These are phyloP conservation scores for Trypanosoma lewisi DNA, from an alignment of 208 protist species.

Conservation along the genomic window DNA sequence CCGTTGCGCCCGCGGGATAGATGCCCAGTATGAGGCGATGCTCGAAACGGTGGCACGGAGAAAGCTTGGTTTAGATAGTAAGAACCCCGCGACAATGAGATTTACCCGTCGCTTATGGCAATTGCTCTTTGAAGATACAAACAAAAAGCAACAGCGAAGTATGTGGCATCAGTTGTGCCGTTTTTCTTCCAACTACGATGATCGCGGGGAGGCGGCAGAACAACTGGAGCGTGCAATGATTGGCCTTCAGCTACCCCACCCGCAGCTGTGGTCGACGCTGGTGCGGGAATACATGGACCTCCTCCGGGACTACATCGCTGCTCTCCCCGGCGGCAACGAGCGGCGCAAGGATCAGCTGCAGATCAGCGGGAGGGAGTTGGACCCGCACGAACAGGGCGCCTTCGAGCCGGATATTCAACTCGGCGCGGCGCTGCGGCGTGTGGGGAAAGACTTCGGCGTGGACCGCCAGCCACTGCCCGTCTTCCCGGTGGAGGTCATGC, in stretches of 20 bases:
- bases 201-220: slow-evolving; percentile 4
- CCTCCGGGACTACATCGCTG: slow-evolving; percentile 30
- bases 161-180: slow-evolving; percentile 66
- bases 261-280: slow-evolving; percentile 16
- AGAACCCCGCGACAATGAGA: slow-evolving; percentile 26
- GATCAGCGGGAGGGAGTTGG: slow-evolving; percentile 63
- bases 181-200: slow-evolving; percentile 67
- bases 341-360: slow-evolving; percentile 52
- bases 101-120: slow-evolving; percentile 55
- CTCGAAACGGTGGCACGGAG: slow-evolving; percentile 45
- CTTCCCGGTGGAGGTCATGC: slow-evolving; percentile 75
- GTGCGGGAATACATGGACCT: slow-evolving; percentile 37
- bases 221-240: slow-evolving; percentile 21
- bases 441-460: slow-evolving; percentile 29
- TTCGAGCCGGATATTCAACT: slow-evolving; percentile 55
- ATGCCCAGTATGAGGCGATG: slow-evolving; percentile 50
- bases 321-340: slow-evolving; percentile 37
- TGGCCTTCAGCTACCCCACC: slow-evolving; percentile 33
- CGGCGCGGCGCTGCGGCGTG: slow-evolving; percentile 41
- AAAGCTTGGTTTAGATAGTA: slow-evolving; percentile 65
- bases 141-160: slow-evolving; percentile 47
- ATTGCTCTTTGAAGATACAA: slow-evolving; percentile 37
- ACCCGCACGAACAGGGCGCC: slow-evolving; percentile 32
- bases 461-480: slow-evolving; percentile 34
- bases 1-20: slow-evolving; percentile 43